Conservation (phyloP, 1,284 basidiomycete species). For the Cryptococcus hybrid region DNA sequence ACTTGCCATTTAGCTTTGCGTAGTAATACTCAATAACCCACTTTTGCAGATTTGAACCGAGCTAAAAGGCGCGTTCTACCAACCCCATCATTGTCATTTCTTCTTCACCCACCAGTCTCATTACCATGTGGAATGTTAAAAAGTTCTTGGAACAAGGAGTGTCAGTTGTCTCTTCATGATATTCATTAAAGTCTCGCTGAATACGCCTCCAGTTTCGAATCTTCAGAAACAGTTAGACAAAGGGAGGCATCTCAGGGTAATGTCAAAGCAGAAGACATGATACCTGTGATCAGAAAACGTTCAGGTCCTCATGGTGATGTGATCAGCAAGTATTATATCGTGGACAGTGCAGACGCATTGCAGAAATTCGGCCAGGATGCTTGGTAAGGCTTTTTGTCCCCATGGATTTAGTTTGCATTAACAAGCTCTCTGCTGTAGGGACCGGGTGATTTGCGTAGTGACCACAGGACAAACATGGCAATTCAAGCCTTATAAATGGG, state of each 20-base stretch:
- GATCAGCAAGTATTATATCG: slow-evolving; percentile 66
- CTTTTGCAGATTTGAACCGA: slow-evolving; percentile 3
- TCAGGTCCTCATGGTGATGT: slow-evolving; percentile 50
- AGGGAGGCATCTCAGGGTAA: slow-evolving; percentile 60
- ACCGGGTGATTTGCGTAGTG: slow-evolving; percentile 93
- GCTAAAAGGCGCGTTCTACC: slow-evolving; percentile 26
- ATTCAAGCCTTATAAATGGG: slow-evolving; percentile 95
- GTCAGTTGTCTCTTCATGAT: slow-evolving; percentile 52
- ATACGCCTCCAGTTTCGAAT: slow-evolving; percentile 62
- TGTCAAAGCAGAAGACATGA: slow-evolving; percentile 73
- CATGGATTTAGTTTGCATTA: neutral
- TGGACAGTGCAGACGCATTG: slow-evolving; percentile 89
- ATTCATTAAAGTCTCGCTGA: slow-evolving; percentile 50
- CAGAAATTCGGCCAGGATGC: slow-evolving; percentile 86
- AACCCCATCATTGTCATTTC: slow-evolving; percentile 96
- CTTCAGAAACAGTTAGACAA: slow-evolving; percentile 66
- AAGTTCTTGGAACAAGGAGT: slow-evolving; percentile 85
- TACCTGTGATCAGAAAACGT: slow-evolving; percentile 74
- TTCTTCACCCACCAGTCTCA: slow-evolving; percentile 87
- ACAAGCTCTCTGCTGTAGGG: slow-evolving; percentile 49
- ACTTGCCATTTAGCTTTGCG: neutral
- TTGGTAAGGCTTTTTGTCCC: slow-evolving; percentile 56
- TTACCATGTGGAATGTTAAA: slow-evolving; percentile 98
- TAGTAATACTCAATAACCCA: neutral
- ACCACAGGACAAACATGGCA: slow-evolving; percentile 98